Conservation (phyloP, 176 grass and related monocot species). For the Aegilops umbellulata region DNA sequence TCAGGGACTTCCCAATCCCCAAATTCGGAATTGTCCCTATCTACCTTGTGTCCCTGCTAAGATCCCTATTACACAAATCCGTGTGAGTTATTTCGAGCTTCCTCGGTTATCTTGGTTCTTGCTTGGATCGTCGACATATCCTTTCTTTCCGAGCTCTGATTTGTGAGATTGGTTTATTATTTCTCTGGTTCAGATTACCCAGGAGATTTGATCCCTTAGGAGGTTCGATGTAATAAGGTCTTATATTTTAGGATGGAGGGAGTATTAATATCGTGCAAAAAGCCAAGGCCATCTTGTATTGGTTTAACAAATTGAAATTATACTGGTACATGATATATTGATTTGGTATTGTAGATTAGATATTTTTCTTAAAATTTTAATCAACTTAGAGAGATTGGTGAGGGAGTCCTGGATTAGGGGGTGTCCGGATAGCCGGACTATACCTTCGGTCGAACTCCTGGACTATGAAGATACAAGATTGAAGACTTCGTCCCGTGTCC, state of each 20-base stretch:
- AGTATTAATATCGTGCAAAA: not conserved
- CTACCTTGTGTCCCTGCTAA: not conserved
- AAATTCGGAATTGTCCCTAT: not conserved
- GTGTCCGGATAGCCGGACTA: too few relatives aligned
- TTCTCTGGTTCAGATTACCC: not conserved
- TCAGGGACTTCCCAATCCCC: not conserved
- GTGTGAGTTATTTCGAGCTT: not conserved
- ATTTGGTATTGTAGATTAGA: too few relatives aligned
- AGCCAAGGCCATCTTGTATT: not conserved
- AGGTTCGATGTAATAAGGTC: too few relatives aligned
- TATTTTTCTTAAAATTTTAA: too few relatives aligned
- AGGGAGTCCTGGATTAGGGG: too few relatives aligned
- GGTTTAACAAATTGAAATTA: too few relatives aligned
- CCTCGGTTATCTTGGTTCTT: not conserved
- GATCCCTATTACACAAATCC: constrained; percentile 5
- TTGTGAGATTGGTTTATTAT: not conserved
- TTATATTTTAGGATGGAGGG: too few relatives aligned
- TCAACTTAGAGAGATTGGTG: too few relatives aligned
- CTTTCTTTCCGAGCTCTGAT: not conserved
- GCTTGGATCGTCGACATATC: not conserved
- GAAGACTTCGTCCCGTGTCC: too few relatives aligned
- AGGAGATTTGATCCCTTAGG: not conserved
- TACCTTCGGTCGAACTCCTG: too few relatives aligned
- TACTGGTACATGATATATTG: too few relatives aligned
- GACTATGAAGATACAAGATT: too few relatives aligned